Conservation (phyloP, 306 rosid species). For the Citrullus amarus region DNA sequence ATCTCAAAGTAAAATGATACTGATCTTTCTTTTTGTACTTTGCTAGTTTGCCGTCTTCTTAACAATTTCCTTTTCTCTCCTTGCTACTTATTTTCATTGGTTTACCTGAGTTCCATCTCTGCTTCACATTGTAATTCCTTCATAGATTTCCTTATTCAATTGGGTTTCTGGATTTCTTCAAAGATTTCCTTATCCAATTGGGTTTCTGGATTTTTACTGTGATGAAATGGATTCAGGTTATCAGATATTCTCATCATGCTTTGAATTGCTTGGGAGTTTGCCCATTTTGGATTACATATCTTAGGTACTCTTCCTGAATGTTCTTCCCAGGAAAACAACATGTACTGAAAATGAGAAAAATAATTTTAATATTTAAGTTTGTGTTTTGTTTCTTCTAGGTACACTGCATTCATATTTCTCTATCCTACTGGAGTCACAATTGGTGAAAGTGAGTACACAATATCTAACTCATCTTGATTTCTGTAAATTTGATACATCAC, state of each 20-base stretch:
- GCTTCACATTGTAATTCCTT: neutral
- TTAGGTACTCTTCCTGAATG: conserved; percentile 41
- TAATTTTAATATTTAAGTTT: neutral
- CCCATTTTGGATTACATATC: conserved; percentile 79
- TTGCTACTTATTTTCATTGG: neutral
- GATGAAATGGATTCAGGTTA: conserved; percentile 44
- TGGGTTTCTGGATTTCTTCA: neutral
- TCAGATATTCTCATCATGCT: conserved; percentile 77
- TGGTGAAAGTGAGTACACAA: conserved; percentile 77
- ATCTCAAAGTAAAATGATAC: neutral
- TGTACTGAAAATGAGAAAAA: neutral
- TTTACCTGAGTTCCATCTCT: neutral
- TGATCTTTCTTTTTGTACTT: neutral
- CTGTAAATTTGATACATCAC: neutral
- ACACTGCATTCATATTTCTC: conserved; percentile 71
- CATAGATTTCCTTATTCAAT: neutral
- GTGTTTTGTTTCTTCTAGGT: conserved; percentile 34
- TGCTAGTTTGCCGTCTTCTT: neutral
- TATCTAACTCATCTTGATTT: conserved; percentile 9
- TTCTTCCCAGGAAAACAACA: neutral
- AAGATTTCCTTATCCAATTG: neutral
- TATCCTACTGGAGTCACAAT: conserved; percentile 70
- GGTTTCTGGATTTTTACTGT: neutral
- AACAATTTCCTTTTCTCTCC: neutral
- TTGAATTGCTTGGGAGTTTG: conserved; percentile 52